Evolutionary conservation across 768 basidiomycete species (phyloP).

Genomic region (Termitomyces heimii): DNA sequence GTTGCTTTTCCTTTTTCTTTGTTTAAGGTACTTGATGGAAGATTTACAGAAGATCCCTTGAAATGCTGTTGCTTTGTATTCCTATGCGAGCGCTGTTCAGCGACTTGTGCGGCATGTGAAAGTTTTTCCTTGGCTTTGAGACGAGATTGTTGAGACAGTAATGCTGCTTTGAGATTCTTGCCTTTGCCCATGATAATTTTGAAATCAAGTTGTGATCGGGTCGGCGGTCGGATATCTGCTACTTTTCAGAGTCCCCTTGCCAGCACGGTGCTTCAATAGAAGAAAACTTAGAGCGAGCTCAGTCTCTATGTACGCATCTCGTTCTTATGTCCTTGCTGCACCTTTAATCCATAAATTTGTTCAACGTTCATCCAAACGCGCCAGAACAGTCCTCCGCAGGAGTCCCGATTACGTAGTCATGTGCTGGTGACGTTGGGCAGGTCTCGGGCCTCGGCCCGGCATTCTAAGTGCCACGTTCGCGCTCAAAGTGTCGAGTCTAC

Average conservation of each 20-base stretch:
- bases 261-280: too few species aligned
- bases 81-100: constrained; percentile 40
- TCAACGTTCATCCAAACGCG: too few species aligned
- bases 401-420: not conserved
- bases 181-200: constrained; percentile 32
- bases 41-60: constrained; percentile 9
- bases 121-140: constrained; percentile 55
- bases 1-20: constrained; percentile 36
- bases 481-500: not conserved
- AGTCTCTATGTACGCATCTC: too few species aligned
- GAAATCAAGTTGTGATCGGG: not conserved
- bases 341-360: too few species aligned
- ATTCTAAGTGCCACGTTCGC: constrained; percentile 16
- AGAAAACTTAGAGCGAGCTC: too few species aligned
- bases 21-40: constrained; percentile 1
- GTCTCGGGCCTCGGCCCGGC: not conserved
- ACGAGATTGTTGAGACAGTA: constrained; percentile 65
- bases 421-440: not conserved
- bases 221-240: not conserved
- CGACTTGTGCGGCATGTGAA: constrained; percentile 44
- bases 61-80: constrained; percentile 12
- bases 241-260: too few species aligned
- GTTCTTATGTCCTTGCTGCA: not conserved
- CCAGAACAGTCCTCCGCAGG: not conserved
- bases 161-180: constrained; percentile 62